These are phyloP conservation scores for Sporobolomyces pararoseus DNA, from an alignment of 768 basidiomycete genomes.

Conservation along the genomic window DNA sequence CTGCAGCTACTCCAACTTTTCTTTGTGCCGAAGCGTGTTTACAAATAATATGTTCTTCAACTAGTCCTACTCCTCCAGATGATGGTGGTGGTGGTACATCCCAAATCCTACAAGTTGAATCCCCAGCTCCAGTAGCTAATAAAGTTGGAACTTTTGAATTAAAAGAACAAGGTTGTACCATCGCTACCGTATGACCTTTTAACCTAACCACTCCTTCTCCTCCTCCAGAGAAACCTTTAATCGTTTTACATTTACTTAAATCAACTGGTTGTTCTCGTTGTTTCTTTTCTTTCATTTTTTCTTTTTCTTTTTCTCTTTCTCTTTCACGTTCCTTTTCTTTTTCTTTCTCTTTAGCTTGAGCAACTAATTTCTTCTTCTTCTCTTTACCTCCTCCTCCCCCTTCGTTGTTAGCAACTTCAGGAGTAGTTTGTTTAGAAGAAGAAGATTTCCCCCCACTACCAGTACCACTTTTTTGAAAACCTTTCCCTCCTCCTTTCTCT, in stretches of 20 bases:
- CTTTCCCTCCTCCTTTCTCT: neutral
- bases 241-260: neutral
- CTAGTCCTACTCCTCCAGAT: neutral
- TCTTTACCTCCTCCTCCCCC: neutral
- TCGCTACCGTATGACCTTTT: conserved; percentile 37
- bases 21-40: conserved; percentile 40
- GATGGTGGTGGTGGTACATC: conserved; percentile 34
- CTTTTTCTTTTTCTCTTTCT: conserved; percentile 7
- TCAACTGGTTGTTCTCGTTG: neutral
- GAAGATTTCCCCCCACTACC: too few relatives aligned
- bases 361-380: neutral
- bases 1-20: conserved; percentile 38
- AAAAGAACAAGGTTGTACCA: conserved; percentile 44
- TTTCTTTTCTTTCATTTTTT: neutral
- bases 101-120: conserved; percentile 45
- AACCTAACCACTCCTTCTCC: conserved; percentile 31
- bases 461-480: neutral
- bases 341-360: conserved; percentile 10
- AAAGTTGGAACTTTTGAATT: conserved; percentile 43
- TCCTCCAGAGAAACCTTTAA: neutral
- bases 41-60: conserved; percentile 40
- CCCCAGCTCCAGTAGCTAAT: conserved; percentile 43
- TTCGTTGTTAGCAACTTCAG: neutral
- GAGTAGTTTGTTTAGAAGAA: too few relatives aligned
- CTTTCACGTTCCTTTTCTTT: neutral